Evolutionary conservation across 495 filamentous ascomycete genomes (phyloP), one percentile per base, ranked within the genome.

Genomic region (Penicillium longicatenatum): DNA sequence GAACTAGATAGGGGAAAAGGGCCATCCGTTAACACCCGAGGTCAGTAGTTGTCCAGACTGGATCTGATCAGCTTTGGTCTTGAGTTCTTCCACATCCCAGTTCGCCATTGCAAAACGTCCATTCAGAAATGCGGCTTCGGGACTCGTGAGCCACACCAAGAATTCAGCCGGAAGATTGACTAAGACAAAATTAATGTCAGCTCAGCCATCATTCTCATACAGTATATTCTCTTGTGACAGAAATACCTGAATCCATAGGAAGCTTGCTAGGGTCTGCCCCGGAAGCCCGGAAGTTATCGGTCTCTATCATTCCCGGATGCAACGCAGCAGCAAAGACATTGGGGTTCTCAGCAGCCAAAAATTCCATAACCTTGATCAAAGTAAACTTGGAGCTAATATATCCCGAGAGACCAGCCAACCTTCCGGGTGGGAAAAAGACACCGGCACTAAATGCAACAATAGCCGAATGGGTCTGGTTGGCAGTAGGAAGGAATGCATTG

Each of bases 1-100:
- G 7, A 35, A 7, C 3, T 12, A 46, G 8, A 24, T 46, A 24
- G 54, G 17, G 42, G 43, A 22, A 12, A 64, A 63, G 21, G 63
- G 63, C 66, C 62, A 61, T 35, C 60, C 60, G 35, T 43, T 7
- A 3, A 58, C 41, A 37, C 57, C 60, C 42, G 58, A 54, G 43
- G 52, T 60, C 59, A 56, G 52, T 2, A 55, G 41, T 12, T 45
- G 10, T 12, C 65, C 59, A 2, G 45, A 45, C n/a, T 47, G 4
- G 44, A 83, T 78, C 64, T 80, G 69, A 11, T 74, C 65, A 22
- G 58, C 66, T 52, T 60, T 61, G 5, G 61, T 65, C 58, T 78
- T 74, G 20, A 84, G 64, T 68, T 85, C 79, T n/a, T 80, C 69
- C 10, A 81, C 77, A 67, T 85, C 81, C 80, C 81, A 84, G 58